Percentiles rank a stretch among this genome's conserved stretches.
These are phyloP conservation scores for Heterobasidion occidentale DNA, from an alignment of 1,284 basidiomycete species.

Conservation along the genomic window DNA sequence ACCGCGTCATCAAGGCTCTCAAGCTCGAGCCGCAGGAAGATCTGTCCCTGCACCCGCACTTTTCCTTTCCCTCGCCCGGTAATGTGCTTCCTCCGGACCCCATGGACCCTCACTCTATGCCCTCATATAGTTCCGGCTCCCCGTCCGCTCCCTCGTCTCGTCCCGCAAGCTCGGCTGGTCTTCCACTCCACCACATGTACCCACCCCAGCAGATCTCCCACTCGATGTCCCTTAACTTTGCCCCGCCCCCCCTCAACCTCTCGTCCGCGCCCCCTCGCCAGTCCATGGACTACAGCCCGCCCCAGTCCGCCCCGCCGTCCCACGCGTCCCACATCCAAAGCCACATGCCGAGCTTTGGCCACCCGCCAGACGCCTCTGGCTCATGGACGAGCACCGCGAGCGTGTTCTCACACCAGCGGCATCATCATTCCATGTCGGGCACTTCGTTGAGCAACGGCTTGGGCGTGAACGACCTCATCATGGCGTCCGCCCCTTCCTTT, in stretches of 20 bases:
- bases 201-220: constrained; percentile 9
- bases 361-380: constrained; percentile 8
- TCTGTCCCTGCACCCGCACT: constrained; percentile 16
- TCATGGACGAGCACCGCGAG: constrained; percentile 3
- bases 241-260: constrained; percentile 11
- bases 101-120: constrained; percentile 11
- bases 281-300: constrained; percentile 9
- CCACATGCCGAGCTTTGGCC: constrained; percentile 15
- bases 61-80: constrained; percentile 14
- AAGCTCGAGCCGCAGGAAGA: constrained; percentile 67
- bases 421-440: constrained; percentile 21
- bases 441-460: constrained; percentile 5
- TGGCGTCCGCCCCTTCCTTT: constrained; percentile 1
- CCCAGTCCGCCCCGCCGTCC: constrained; percentile 12
- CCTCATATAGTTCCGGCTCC: constrained; percentile 16
- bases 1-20: constrained; percentile 52
- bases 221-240: constrained; percentile 17
- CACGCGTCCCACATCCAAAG: constrained; percentile 19
- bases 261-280: constrained; percentile 7
- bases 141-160: constrained; percentile 29
- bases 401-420: constrained; percentile 12
- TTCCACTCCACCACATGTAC: constrained; percentile 17
- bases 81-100: constrained; percentile 9
- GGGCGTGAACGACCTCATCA: constrained; percentile 7
- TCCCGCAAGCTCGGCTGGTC: constrained; percentile 32